Conservation (phyloP, 2,329 filamentous ascomycete species). For the Colletotrichum sp. region DNA sequence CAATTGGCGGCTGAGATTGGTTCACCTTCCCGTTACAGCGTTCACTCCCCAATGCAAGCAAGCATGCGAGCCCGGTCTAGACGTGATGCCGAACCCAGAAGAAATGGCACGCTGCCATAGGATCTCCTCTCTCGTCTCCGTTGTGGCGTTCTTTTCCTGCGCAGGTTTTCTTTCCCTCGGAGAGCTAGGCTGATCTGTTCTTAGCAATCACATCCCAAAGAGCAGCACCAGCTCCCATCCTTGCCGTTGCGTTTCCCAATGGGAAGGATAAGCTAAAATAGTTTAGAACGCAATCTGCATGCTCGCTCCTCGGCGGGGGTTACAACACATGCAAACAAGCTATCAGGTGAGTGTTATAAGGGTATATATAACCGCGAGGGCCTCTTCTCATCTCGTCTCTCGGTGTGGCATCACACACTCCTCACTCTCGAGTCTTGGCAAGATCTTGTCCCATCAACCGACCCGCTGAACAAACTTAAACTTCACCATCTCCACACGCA, state of each 20-base stretch:
- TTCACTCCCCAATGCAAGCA: neutral
- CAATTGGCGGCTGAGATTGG: conserved; percentile 25
- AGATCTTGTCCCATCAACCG: neutral
- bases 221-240: neutral
- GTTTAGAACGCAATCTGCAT: neutral
- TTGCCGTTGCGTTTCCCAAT: neutral
- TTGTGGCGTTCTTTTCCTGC: neutral
- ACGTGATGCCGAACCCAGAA: neutral
- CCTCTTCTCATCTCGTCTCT: neutral
- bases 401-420: neutral
- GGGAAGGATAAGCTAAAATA: neutral
- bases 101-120: neutral
- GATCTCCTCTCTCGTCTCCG: neutral
- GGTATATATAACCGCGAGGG: neutral
- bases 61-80: neutral
- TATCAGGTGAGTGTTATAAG: neutral
- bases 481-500: neutral
- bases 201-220: neutral
- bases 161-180: neutral
- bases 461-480: neutral
- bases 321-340: neutral
- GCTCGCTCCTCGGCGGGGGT: neutral
- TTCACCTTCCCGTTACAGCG: neutral
- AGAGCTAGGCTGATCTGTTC: no score
- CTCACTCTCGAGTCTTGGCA: neutral